These are phyloP conservation scores for Solanum neorickii DNA, from an alignment of 257 asterid species.

Conservation along the genomic window DNA sequence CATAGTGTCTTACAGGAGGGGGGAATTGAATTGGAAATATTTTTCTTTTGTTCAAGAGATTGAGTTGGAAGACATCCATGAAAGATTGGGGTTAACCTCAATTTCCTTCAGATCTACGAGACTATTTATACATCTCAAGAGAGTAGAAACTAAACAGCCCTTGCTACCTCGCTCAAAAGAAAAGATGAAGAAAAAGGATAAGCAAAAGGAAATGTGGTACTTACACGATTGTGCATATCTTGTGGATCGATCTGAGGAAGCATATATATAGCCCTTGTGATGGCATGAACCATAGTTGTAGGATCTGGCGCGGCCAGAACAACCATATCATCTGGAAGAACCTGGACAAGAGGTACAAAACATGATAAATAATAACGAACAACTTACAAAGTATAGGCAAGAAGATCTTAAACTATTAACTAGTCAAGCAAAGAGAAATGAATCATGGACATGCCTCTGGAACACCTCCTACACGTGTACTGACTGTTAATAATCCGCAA, in stretches of 20 bases:
- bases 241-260: slow-evolving; percentile 91
- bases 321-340: slow-evolving; percentile 89
- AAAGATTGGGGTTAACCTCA: neutral
- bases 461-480: slow-evolving; percentile 98
- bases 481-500: slow-evolving; percentile 95
- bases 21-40: neutral
- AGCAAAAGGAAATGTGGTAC: slow-evolving; percentile 11
- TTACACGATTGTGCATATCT: slow-evolving; percentile 76
- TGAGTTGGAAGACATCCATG: neutral
- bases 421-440: slow-evolving; percentile 12
- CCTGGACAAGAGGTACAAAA: slow-evolving; percentile 27
- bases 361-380: slow-evolving; percentile 1
- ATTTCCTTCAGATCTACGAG: neutral
- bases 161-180: neutral
- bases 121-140: neutral
- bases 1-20: neutral
- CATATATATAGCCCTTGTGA: slow-evolving; percentile 64
- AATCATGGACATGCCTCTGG: slow-evolving; percentile 72
- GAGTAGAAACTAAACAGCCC: neutral
- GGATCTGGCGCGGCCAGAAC: slow-evolving; percentile 18
- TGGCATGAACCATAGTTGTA: slow-evolving; percentile 57
- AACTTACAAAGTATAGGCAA: neutral
- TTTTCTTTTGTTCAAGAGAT: neutral
- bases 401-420: neutral
- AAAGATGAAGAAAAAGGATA: neutral